Base-by-base conservation (phyloP, 352 stramenopile species). In the Pythium folliculosum region DNA sequence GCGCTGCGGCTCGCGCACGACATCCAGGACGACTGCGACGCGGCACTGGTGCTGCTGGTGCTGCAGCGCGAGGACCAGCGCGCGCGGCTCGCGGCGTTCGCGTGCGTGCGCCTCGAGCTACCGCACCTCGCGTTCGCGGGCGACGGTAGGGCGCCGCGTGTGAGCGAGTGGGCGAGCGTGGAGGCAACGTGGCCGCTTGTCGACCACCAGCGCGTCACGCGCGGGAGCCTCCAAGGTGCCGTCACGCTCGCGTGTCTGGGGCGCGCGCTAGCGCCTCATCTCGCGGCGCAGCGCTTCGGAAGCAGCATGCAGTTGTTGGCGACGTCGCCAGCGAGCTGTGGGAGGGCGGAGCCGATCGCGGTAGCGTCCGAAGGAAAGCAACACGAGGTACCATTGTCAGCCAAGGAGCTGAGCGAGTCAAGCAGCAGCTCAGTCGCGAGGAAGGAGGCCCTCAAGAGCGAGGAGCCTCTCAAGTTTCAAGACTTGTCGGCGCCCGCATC, bases 241-340 rank as follows among this genome's bases (percentile, higher is more conserved):
- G 40, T 65, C 17, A 71, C 56, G 38, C 50, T 71, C 10, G 47
- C 64, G 64, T 71, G 64, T 62, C 49, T 71, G 16, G 64, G 64
- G 0, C 49, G 50, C 19, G 48, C 57, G 22, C 56, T 71, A 2
- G 54, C 57, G 6, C 55, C 64, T 27, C 64, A 71, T 16, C n/a
- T 71, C 23, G 44, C 25, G 23, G 23, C 47, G 1, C 53, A 63
- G 53, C 44, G 22, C 3, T 58, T 63, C 22, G 53, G 45, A 9
- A 5, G 16, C 3, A 16, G 54, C 21, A n/a, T 54, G 6, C 37
- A 35, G 22, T 10, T 60, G 32, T 19, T 63, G 32, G 25, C 13
- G 8, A 69, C 35, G 44, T 27, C 44, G 44, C 21, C 44, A 5
- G 7, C 43, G 43, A 6, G 8, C 44, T 6, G 17, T 48, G 16